A percentile compares a stretch with the other conserved stretches of the same genome.
phyloP scores from a whole-genome alignment of 768 basidiomycete species.

The Pulveroboletus sp. region DNA sequence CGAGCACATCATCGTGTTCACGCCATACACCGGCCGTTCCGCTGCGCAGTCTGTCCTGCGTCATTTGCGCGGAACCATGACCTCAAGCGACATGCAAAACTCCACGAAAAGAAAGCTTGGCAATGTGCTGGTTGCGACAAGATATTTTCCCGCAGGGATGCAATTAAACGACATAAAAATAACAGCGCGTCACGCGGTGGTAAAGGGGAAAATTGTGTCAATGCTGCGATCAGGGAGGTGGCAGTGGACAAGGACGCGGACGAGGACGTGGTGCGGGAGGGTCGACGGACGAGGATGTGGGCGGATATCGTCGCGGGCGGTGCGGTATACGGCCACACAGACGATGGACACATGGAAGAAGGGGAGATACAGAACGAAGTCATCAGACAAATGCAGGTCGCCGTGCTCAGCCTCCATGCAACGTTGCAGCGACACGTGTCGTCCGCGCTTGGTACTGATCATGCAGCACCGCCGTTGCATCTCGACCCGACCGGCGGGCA shows the following conservation, averaged over 20 bases:
- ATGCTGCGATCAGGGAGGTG: constrained; percentile 59
- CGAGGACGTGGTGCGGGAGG: constrained; percentile 43
- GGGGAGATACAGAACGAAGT: constrained; percentile 52
- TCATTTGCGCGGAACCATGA: constrained; percentile 79
- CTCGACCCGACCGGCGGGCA: constrained; percentile 51
- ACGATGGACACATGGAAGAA: constrained; percentile 44
- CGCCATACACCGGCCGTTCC: constrained; percentile 58
- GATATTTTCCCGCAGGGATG: constrained; percentile 72
- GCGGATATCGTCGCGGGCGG: constrained; percentile 48
- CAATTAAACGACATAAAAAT: constrained; percentile 74
- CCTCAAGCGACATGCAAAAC: constrained; percentile 67
- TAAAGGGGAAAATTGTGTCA: constrained; percentile 48
- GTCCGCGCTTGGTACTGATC: constrained; percentile 44
- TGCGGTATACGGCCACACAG: constrained; percentile 13
- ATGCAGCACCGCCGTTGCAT: constrained; percentile 26
- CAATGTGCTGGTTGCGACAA: constrained; percentile 71
- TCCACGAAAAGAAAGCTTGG: constrained; percentile 71
- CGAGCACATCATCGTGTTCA: constrained; percentile 70
- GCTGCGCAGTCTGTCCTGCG: constrained; percentile 61
- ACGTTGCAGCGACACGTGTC: constrained; percentile 56
- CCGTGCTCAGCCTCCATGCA: constrained; percentile 50
- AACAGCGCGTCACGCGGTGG: constrained; percentile 47
- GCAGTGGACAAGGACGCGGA: constrained; percentile 39
- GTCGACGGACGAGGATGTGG: constrained; percentile 61
- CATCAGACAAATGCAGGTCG: constrained; percentile 46